Percentiles rank a stretch among this genome's conserved stretches.
phyloP scores from a whole-genome alignment of 176 grass and related monocot genomes.

The Poa annua region DNA sequence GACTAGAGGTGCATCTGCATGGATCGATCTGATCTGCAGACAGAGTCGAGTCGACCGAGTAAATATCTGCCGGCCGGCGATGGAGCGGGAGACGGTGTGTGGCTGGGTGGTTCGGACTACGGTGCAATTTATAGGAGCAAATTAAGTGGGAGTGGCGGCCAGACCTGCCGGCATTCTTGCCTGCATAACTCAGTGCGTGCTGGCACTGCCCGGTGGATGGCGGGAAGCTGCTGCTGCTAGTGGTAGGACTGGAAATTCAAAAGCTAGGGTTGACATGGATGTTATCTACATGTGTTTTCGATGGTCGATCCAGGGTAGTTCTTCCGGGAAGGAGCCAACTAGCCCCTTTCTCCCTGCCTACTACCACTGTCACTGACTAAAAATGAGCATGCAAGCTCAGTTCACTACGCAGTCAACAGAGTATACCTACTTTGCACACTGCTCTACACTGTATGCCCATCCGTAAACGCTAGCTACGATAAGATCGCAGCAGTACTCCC shows the following conservation, averaged over 20 bases:
- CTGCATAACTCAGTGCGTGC: neutral
- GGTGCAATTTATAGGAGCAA: constrained; percentile 35
- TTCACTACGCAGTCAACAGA: constrained; percentile 10
- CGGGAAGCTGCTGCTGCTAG: neutral
- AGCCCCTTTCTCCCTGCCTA: constrained; percentile 8
- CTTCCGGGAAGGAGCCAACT: neutral
- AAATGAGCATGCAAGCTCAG: neutral
- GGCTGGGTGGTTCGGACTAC: neutral
- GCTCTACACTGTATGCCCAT: neutral
- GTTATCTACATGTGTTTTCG: neutral
- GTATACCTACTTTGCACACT: neutral
- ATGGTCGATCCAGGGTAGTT: neutral
- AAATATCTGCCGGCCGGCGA: neutral
- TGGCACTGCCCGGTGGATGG: neutral
- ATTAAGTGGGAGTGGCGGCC: neutral
- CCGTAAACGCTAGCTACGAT: neutral
- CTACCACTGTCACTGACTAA: neutral
- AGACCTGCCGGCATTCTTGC: too few species aligned
- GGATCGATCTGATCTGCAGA: constrained; percentile 14
- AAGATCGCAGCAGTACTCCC: constrained; percentile 34
- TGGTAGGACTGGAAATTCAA: neutral
- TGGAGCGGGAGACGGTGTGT: neutral
- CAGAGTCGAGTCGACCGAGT: neutral
- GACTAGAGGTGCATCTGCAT: neutral
- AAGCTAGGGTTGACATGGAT: neutral